These are phyloP conservation scores for Pontederia paniculata DNA, from an alignment of 176 grass and related monocot species.

Conservation along the genomic window DNA sequence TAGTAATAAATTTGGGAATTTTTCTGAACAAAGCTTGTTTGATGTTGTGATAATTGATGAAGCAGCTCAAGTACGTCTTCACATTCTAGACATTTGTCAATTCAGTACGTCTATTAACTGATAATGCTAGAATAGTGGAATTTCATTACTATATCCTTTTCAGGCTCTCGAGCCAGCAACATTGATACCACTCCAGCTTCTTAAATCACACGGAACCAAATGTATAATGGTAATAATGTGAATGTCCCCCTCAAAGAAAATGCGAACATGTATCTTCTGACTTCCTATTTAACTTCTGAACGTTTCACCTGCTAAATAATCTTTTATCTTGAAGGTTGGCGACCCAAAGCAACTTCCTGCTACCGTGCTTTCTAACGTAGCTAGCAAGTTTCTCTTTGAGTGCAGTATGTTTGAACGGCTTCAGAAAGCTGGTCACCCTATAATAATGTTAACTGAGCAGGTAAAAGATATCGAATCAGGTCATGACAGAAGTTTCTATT, in stretches of 20 bases:
- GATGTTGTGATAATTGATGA: constrained; percentile 96
- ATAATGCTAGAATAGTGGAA: constrained; percentile 12
- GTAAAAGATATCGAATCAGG: constrained; percentile 18
- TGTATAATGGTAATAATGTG: constrained; percentile 64
- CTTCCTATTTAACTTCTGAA: neutral
- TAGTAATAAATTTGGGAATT: constrained; percentile 62
- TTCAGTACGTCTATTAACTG: constrained; percentile 2
- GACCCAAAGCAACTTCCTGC: constrained; percentile 97
- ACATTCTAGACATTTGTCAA: constrained; percentile 7
- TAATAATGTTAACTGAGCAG: constrained; percentile 95
- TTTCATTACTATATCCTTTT: constrained; percentile 11
- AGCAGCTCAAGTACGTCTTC: constrained; percentile 56
- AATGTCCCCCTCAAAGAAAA: too few relatives aligned
- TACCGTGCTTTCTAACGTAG: constrained; percentile 85
- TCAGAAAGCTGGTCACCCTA: constrained; percentile 81
- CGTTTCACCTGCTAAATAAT: constrained; percentile 8
- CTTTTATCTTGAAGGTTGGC: constrained; percentile 66
- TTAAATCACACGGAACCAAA: constrained; percentile 95
- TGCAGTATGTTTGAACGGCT: constrained; percentile 99
- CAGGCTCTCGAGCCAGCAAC: constrained; percentile 97
- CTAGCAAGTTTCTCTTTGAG: constrained; percentile 84
- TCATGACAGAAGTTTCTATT: too few relatives aligned
- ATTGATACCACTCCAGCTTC: constrained; percentile 90
- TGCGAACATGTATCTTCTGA: constrained; percentile 3
- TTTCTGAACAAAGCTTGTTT: constrained; percentile 82